A percentile compares a stretch with the other conserved stretches of the same genome.
Conservation (phyloP, 2,329 filamentous ascomycete species). For the Sporothrix brunneoviolacea region DNA sequence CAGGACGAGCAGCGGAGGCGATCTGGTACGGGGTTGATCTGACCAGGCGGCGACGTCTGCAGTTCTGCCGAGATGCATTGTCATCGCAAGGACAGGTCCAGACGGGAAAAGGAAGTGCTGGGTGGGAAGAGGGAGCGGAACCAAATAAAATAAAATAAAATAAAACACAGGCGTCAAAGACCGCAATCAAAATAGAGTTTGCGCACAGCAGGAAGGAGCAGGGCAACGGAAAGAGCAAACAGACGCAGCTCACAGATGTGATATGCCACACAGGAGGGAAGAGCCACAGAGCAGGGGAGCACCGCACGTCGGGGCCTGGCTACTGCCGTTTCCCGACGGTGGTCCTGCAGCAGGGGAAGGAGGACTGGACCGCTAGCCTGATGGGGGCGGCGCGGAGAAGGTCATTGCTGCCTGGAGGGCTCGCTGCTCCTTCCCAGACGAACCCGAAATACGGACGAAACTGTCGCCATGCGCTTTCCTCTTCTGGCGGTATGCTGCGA, state of each 20-base stretch:
- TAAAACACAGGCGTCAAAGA: background rate
- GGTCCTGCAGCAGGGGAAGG: background rate
- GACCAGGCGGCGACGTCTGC: background rate
- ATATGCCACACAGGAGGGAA: background rate
- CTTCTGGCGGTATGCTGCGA: no score
- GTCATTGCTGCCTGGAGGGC: background rate
- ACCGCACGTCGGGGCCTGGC: background rate
- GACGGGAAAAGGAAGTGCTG: background rate
- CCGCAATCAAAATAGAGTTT: background rate
- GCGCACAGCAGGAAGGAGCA: no score
- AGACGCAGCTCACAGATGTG: no score
- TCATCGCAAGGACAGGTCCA: background rate
- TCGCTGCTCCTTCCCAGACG: no score
- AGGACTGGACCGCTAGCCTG: background rate
- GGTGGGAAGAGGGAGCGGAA: background rate
- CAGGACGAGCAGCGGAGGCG: background rate
- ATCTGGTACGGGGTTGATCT: background rate
- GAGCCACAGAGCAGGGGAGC: no score
- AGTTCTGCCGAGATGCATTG: conserved; percentile 4
- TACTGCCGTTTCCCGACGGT: conserved; percentile 6
- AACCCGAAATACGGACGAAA: no score
- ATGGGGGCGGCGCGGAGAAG: background rate
- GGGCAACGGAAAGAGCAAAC: no score
- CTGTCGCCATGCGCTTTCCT: no score
- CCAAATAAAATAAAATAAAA: background rate